phyloP scores from a whole-genome alignment of 2,329 filamentous ascomycete species.

The Hyphodiscus sp. region DNA sequence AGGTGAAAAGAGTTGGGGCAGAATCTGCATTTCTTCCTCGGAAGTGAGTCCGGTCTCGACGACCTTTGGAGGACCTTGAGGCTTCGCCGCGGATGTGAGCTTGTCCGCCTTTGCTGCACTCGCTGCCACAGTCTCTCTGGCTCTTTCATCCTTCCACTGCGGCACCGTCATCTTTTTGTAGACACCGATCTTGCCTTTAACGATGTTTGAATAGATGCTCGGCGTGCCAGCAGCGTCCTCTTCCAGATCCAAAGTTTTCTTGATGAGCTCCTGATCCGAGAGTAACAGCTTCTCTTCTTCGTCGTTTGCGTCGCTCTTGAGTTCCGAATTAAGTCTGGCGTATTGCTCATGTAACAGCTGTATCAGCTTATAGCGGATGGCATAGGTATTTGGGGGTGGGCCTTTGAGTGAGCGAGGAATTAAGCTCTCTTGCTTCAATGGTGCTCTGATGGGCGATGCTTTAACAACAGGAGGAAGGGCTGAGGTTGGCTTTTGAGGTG shows the following conservation, averaged over 20 bases:
- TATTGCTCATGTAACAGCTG: slow-evolving; percentile 60
- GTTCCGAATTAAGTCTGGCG: slow-evolving; percentile 57
- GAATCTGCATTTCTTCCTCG: slow-evolving; percentile 60
- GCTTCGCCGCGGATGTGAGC: slow-evolving; percentile 24
- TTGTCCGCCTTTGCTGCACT: slow-evolving; percentile 31
- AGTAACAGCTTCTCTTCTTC: slow-evolving; percentile 50
- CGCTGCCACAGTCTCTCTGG: slow-evolving; percentile 35
- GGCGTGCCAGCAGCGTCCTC: slow-evolving; percentile 64
- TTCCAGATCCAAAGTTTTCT: slow-evolving; percentile 69
- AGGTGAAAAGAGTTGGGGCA: slow-evolving; percentile 57
- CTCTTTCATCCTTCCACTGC: slow-evolving; percentile 64
- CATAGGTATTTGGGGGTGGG: slow-evolving; percentile 49
- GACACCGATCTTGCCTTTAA: slow-evolving; percentile 72
- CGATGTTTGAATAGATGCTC: slow-evolving; percentile 71
- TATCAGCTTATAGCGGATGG: slow-evolving; percentile 50
- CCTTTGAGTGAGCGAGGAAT: slow-evolving; percentile 61
- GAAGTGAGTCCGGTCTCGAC: slow-evolving; percentile 65
- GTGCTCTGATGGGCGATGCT: slow-evolving; percentile 12
- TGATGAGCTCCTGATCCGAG: slow-evolving; percentile 60
- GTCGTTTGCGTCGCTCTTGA: slow-evolving; percentile 45
- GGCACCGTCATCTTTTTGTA: slow-evolving; percentile 68
- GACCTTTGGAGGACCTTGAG: slow-evolving; percentile 37
- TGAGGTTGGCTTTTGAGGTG: slow-evolving; percentile 2
- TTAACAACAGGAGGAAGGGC: slow-evolving; percentile 5
- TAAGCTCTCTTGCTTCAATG: slow-evolving; percentile 44